phyloP scores from a whole-genome alignment of 306 rosid genomes.

The Pyrus communis region DNA sequence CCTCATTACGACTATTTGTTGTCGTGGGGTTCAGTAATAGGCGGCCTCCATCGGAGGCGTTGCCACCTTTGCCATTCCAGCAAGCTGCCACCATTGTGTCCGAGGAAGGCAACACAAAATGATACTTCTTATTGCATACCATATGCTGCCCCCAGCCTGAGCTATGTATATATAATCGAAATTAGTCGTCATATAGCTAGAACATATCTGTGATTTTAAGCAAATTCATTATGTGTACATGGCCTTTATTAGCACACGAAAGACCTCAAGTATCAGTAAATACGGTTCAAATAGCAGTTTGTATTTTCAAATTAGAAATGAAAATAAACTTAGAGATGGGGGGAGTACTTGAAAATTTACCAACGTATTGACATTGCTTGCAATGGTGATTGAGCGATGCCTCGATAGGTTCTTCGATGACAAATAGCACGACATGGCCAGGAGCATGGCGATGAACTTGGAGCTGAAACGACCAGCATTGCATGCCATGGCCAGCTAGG shows the following conservation, averaged over 20 bases:
- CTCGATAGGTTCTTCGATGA: constrained; percentile 57
- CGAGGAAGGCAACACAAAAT: constrained; percentile 74
- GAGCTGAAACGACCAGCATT: constrained; percentile 79
- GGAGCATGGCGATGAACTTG: constrained; percentile 74
- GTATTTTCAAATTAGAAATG: not conserved
- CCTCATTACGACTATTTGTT: not conserved
- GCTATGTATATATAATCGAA: not conserved
- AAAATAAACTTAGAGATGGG: not conserved
- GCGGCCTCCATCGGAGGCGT: not conserved
- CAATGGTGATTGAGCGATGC: constrained; percentile 41
- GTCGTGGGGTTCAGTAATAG: not conserved
- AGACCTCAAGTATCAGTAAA: not conserved
- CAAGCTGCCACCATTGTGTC: constrained; percentile 43
- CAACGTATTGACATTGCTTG: constrained; percentile 75
- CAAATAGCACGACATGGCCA: constrained; percentile 50
- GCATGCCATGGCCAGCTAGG: constrained; percentile 25
- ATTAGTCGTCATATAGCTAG: not conserved
- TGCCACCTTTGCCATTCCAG: constrained; percentile 9
- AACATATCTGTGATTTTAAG: not conserved
- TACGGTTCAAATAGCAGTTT: not conserved
- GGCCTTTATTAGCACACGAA: too few relatives aligned
- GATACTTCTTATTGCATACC: constrained; percentile 83
- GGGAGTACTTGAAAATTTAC: constrained; percentile 27
- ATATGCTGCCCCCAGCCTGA: constrained; percentile 80
- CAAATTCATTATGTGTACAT: too few relatives aligned